Evolutionary conservation across 2,329 filamentous ascomycete species (phyloP).

Genomic region (Rutstroemia sp.): DNA sequence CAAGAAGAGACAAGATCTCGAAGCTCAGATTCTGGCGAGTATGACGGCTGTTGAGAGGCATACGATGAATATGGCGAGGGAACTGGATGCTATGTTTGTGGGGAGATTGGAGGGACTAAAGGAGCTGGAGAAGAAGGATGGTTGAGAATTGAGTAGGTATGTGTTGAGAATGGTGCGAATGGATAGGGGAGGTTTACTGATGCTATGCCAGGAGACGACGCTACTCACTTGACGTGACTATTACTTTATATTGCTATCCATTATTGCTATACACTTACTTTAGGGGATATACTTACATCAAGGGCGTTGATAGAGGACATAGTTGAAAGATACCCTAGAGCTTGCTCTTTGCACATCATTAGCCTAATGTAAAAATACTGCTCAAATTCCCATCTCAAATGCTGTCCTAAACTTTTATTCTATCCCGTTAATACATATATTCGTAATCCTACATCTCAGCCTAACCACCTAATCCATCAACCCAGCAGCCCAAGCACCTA

Average conservation of each 20-base stretch:
- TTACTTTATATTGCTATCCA: slow-evolving; percentile 12
- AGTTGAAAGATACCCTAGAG: slow-evolving; percentile 18
- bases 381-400: no score
- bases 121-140: not conserved
- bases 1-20: slow-evolving; percentile 22
- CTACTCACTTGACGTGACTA: not conserved
- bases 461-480: not conserved
- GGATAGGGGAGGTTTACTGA: not conserved
- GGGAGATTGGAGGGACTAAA: slow-evolving; percentile 21
- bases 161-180: not conserved
- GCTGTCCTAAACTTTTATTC: no score
- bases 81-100: slow-evolving; percentile 21
- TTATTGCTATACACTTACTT: slow-evolving; percentile 10
- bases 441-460: not conserved
- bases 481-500: not conserved
- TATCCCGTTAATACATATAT: not conserved
- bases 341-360: slow-evolving; percentile 8
- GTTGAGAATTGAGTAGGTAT: not conserved
- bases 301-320: slow-evolving; percentile 9
- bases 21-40: slow-evolving; percentile 22
- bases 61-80: slow-evolving; percentile 19
- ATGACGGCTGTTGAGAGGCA: slow-evolving; percentile 22
- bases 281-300: slow-evolving; percentile 15
- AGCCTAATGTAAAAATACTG: not conserved
- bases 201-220: not conserved